Conservation (phyloP, 495 filamentous ascomycete genomes). For the Penicillium bovifimosum region DNA sequence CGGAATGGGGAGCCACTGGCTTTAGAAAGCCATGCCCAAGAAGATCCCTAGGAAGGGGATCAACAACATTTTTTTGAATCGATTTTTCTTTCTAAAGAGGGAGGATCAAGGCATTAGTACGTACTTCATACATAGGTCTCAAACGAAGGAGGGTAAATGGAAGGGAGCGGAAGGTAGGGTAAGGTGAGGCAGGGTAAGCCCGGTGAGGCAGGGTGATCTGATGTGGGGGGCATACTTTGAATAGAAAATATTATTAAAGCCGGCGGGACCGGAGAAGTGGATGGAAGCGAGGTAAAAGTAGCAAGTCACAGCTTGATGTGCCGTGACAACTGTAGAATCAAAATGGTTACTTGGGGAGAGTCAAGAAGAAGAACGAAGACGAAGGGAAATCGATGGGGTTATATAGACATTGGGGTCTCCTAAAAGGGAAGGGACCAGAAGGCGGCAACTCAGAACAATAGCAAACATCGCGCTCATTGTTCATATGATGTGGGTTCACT, state of each 20-base stretch:
- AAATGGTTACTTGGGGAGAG: background rate
- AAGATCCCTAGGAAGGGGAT: slow-evolving; percentile 9
- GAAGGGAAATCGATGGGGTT: background rate
- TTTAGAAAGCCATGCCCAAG: slow-evolving; percentile 6
- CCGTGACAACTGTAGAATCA: background rate
- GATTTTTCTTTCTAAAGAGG: background rate
- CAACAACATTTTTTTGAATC: slow-evolving; percentile 3
- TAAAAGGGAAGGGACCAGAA: background rate
- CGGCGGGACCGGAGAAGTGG: background rate
- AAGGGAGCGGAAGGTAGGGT: too few relatives aligned
- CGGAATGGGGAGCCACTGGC: slow-evolving; percentile 6
- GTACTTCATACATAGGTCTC: background rate
- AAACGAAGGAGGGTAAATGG: background rate
- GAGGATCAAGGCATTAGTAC: background rate
- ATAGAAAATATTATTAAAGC: background rate
- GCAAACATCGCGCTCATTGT: too few relatives aligned
- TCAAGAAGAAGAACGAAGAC: background rate
- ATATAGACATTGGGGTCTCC: background rate
- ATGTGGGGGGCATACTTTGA: background rate
- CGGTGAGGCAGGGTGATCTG: background rate
- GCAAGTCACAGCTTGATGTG: background rate
- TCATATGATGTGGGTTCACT: too few relatives aligned
- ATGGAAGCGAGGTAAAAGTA: background rate
- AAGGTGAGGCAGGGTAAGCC: too few relatives aligned
- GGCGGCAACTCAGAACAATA: background rate